These are phyloP conservation scores for Amanita thiersii DNA, from an alignment of 768 basidiomycete genomes.

Conservation along the genomic window DNA sequence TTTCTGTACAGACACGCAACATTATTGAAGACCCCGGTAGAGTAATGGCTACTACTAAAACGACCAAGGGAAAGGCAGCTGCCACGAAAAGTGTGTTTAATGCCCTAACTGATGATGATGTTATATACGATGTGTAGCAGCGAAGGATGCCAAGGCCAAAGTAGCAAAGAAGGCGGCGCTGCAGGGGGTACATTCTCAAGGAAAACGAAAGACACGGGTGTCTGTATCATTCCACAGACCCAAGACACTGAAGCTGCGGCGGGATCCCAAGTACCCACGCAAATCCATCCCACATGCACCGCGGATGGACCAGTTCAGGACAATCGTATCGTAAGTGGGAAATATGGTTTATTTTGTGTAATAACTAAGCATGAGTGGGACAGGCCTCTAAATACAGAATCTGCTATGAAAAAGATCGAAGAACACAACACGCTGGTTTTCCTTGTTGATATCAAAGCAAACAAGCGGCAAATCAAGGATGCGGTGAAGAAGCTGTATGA, in stretches of 20 bases:
- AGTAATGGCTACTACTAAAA: slow-evolving; percentile 62
- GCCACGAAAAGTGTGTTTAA: slow-evolving; percentile 33
- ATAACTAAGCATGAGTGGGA: background rate
- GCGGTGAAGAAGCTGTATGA: slow-evolving; percentile 99
- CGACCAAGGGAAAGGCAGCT: slow-evolving; percentile 53
- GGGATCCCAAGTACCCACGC: slow-evolving; percentile 90
- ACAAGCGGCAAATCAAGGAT: slow-evolving; percentile 99
- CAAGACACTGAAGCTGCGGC: slow-evolving; percentile 80
- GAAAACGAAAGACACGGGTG: slow-evolving; percentile 72
- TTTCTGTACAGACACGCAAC: slow-evolving; percentile 5
- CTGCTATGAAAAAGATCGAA: slow-evolving; percentile 99
- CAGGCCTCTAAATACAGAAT: slow-evolving; percentile 89
- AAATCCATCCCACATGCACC: slow-evolving; percentile 89
- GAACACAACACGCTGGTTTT: slow-evolving; percentile 99
- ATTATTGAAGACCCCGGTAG: background rate
- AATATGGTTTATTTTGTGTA: slow-evolving; percentile 2
- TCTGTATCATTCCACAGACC: slow-evolving; percentile 94
- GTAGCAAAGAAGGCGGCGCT: slow-evolving; percentile 95
- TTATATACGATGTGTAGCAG: slow-evolving; percentile 15
- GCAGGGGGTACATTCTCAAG: slow-evolving; percentile 73
- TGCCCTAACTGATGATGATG: slow-evolving; percentile 2
- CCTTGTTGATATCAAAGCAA: slow-evolving; percentile 89
- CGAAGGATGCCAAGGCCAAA: slow-evolving; percentile 72
- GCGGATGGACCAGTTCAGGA: slow-evolving; percentile 95
- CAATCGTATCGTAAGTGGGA: slow-evolving; percentile 72